Conservation (phyloP, 805 yeast species). For the Lipomyces yamadae region DNA sequence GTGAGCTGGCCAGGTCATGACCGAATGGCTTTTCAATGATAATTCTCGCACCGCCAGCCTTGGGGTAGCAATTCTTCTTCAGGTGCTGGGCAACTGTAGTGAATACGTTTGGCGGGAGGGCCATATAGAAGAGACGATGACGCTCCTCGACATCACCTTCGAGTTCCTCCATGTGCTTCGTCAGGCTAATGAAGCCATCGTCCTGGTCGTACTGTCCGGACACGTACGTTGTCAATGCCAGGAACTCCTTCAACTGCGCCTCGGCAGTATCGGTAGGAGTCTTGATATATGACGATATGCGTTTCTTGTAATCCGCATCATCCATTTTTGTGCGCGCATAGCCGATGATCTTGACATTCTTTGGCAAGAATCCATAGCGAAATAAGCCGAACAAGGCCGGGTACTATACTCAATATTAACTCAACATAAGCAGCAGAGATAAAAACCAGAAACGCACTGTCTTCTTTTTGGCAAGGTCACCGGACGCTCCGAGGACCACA, state of each 20-base stretch:
- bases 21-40: slow-evolving; percentile 98
- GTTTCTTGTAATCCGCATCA: slow-evolving; percentile 66
- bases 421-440: background rate
- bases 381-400: slow-evolving; percentile 52
- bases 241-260: slow-evolving; percentile 61
- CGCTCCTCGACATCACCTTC: slow-evolving; percentile 60
- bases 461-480: slow-evolving; percentile 93
- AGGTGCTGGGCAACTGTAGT: slow-evolving; percentile 75
- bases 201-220: slow-evolving; percentile 79
- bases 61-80: slow-evolving; percentile 66
- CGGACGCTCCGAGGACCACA: slow-evolving; percentile 92
- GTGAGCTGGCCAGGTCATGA: slow-evolving; percentile 79
- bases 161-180: slow-evolving; percentile 58
- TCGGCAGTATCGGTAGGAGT: slow-evolving; percentile 53
- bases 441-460: slow-evolving; percentile 55
- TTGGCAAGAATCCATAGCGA: slow-evolving; percentile 77
- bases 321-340: slow-evolving; percentile 85
- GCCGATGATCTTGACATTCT: slow-evolving; percentile 76
- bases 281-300: slow-evolving; percentile 68
- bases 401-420: slow-evolving; percentile 39
- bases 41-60: slow-evolving; percentile 72
- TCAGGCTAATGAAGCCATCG: slow-evolving; percentile 70
- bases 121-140: slow-evolving; percentile 87
- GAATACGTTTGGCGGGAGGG: slow-evolving; percentile 93
- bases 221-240: slow-evolving; percentile 67